Base-by-base conservation (phyloP, 805 yeast species). In the Priceomyces castillae region DNA sequence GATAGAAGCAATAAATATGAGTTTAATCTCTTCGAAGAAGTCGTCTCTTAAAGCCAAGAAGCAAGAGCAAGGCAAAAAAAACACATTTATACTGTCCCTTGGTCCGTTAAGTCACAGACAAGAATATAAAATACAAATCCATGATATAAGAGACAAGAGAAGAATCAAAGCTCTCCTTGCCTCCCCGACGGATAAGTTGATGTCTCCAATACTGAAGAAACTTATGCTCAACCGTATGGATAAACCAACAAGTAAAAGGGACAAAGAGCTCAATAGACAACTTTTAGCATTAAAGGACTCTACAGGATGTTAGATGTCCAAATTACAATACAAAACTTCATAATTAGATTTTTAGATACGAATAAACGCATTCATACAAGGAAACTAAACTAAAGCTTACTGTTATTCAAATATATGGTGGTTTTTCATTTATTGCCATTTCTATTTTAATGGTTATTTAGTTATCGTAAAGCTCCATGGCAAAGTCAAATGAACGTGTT, bases 381-480 rank as follows among this genome's bases (percentile, higher is more conserved):
- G 6, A 9, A 22, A 9, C 9, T 22, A 22, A 6, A 22, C 25
- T 22, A n/a, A n/a, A n/a, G n/a, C n/a, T n/a, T n/a, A n/a, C n/a
- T n/a, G n/a, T n/a, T n/a, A n/a, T n/a, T n/a, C n/a, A n/a, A n/a
- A n/a, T n/a, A n/a, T n/a, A n/a, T n/a, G n/a, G n/a, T n/a, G n/a
- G n/a, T n/a, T n/a, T n/a, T n/a, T n/a, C n/a, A n/a, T n/a, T n/a
- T n/a, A n/a, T n/a, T n/a, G n/a, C 16, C 16, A 34, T 12, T 3
- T 6, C 7, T 28, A 28, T 28, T 12, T 10, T 9, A 10, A n/a
- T 28, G 15, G 23, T 51, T 73, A 77, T 50, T 88, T 90, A 37
- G 84, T 80, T 46, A 90, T 87, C 54, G 84, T 84, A 55, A 90
- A 88, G 48, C 84, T 79, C 97, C 97, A 90, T 37, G 92, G 86